A percentile compares a stretch with the other conserved stretches of the same genome.
Evolutionary conservation across 1,284 basidiomycete genomes (phyloP).

Genomic region (Kalmanozyma brasiliensis): DNA sequence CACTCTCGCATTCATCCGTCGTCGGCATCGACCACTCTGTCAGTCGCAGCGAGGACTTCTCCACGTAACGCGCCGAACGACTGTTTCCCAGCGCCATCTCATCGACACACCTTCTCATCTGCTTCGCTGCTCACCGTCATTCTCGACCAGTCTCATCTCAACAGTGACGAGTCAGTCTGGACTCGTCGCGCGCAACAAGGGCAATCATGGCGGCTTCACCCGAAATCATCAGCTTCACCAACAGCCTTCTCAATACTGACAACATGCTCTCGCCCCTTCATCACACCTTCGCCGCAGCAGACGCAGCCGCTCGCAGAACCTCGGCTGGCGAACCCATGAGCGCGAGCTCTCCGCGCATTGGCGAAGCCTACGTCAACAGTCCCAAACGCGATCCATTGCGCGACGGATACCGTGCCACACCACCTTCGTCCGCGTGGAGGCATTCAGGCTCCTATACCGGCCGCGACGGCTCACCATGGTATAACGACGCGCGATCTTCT

Average conservation of each 20-base stretch:
- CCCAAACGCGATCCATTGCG: slow-evolving; percentile 56
- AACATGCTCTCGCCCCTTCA: slow-evolving; percentile 51
- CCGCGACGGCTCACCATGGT: slow-evolving; percentile 61
- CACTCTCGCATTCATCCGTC: no score
- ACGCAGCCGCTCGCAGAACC: slow-evolving; percentile 33
- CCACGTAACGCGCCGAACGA: no score
- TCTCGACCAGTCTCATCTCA: background rate
- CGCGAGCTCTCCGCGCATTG: slow-evolving; percentile 50
- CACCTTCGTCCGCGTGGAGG: slow-evolving; percentile 46
- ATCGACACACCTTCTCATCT: background rate
- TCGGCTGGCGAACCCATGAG: slow-evolving; percentile 45
- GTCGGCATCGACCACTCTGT: no score
- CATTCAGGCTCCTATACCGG: slow-evolving; percentile 40
- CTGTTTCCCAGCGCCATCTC: background rate
- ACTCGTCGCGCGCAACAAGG: slow-evolving; percentile 10
- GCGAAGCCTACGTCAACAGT: slow-evolving; percentile 50
- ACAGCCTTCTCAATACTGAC: slow-evolving; percentile 55
- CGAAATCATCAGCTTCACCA: slow-evolving; percentile 50
- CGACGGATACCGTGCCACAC: slow-evolving; percentile 52
- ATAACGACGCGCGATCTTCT: slow-evolving; percentile 56
- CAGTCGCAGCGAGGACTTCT: no score
- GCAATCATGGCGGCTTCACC: slow-evolving; percentile 46
- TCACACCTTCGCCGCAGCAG: slow-evolving; percentile 32
- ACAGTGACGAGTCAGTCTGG: background rate
- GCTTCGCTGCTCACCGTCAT: background rate